Evolutionary conservation across 257 asterid genomes (phyloP).

Genomic region (Solanum lignicaule): DNA sequence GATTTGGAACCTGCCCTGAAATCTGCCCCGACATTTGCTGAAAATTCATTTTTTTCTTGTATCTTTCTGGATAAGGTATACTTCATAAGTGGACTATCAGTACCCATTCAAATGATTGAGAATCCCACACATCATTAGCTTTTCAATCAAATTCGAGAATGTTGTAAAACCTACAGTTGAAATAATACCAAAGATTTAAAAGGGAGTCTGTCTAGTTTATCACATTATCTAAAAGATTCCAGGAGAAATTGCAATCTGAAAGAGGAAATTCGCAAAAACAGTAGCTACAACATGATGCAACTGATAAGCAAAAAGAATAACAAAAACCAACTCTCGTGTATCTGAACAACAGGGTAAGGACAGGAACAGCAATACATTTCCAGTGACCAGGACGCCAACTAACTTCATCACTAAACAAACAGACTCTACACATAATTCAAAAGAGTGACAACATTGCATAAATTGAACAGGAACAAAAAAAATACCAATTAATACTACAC

Average conservation of each 20-base stretch:
- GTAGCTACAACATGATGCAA: background rate
- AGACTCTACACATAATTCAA: background rate
- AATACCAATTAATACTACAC: background rate
- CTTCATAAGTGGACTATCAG: slow-evolving; percentile 2
- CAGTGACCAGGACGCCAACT: background rate
- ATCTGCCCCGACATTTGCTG: slow-evolving; percentile 60
- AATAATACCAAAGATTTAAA: background rate
- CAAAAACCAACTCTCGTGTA: background rate
- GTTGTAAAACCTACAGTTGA: background rate
- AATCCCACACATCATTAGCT: background rate
- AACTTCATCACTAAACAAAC: background rate
- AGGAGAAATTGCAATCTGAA: background rate
- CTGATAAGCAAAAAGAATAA: background rate
- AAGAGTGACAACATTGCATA: background rate
- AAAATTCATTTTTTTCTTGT: slow-evolving; percentile 39
- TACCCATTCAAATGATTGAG: background rate
- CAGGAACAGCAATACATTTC: background rate
- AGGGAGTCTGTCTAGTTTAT: background rate
- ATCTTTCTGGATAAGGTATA: background rate
- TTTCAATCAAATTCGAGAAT: background rate
- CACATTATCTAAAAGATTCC: background rate
- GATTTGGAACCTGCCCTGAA: slow-evolving; percentile 56
- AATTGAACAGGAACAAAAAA: background rate
- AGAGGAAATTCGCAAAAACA: background rate
- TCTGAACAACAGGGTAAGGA: background rate